phyloP scores from a whole-genome alignment of 345 rosid species.

The Eucalyptus dawsonii region DNA sequence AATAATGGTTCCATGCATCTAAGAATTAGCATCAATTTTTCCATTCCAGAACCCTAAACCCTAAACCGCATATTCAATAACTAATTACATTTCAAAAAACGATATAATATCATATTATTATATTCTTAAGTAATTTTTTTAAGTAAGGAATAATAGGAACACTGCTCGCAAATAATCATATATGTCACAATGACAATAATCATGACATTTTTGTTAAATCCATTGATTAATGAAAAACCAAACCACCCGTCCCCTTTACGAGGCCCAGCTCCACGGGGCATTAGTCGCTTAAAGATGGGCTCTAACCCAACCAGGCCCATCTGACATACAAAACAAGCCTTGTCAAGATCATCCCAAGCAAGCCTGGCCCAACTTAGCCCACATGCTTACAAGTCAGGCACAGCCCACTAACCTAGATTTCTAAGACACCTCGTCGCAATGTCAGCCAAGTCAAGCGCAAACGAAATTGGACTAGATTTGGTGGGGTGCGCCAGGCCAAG shows the following conservation, averaged over 20 bases:
- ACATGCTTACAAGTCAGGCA: rapidly evolving
- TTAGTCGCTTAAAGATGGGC: neutral
- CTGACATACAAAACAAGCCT: neutral
- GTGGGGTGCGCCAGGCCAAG: conserved; percentile 5
- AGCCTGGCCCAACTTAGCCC: rapidly evolving
- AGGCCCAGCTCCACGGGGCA: neutral
- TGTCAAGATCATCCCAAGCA: rapidly evolving
- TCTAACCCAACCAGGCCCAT: neutral
- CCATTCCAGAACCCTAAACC: too few relatives aligned
- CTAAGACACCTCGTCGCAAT: rapidly evolving
- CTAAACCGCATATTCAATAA: too few relatives aligned
- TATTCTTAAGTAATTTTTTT: too few relatives aligned
- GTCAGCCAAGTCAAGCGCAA: rapidly evolving
- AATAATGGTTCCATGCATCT: neutral
- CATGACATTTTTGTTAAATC: neutral
- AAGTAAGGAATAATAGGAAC: too few relatives aligned
- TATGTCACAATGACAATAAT: neutral
- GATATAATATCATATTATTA: too few relatives aligned
- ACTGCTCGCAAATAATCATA: too few relatives aligned
- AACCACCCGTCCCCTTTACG: neutral
- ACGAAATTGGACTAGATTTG: rapidly evolving
- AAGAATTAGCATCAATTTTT: neutral
- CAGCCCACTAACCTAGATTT: rapidly evolving
- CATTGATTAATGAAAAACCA: neutral
- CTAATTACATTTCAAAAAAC: neutral